Evolutionary conservation across 1,284 basidiomycete species (phyloP).

Genomic region (Anthracocystis panici-leucophaei): DNA sequence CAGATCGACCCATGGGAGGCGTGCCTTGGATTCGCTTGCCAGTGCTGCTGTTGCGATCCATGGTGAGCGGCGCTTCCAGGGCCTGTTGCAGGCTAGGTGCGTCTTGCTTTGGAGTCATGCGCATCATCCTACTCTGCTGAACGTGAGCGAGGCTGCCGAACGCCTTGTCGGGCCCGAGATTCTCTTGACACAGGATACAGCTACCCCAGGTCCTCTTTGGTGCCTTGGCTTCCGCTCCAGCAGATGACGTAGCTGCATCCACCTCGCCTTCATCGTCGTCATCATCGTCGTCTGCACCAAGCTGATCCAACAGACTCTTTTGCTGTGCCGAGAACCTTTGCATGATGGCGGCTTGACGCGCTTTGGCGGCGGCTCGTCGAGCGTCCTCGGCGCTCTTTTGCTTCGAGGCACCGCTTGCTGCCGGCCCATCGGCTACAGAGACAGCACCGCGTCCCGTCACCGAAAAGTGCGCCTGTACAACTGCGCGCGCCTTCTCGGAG

Average conservation of each 20-base stretch:
- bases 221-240: conserved; percentile 23
- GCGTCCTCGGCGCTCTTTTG: conserved; percentile 53
- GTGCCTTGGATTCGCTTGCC: conserved; percentile 54
- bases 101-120: conserved; percentile 80
- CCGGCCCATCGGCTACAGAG: conserved; percentile 13
- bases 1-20: conserved; percentile 31
- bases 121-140: conserved; percentile 87
- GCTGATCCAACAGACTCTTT: conserved; percentile 60
- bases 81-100: conserved; percentile 79
- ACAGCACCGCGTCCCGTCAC: conserved; percentile 35
- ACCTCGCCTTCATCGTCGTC: conserved; percentile 50
- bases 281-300: conserved; percentile 64
- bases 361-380: conserved; percentile 60
- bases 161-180: conserved; percentile 79
- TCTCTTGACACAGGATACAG: conserved; percentile 98
- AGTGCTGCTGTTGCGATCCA: conserved; percentile 59
- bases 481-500: conserved; percentile 18
- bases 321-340: conserved; percentile 68
- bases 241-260: conserved; percentile 27
- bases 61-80: conserved; percentile 73
- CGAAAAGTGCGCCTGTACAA: conserved; percentile 23
- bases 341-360: conserved; percentile 67
- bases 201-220: conserved; percentile 74
- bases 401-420: conserved; percentile 11
- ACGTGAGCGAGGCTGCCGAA: conserved; percentile 92